phyloP scores from a whole-genome alignment of 345 rosid genomes.

The Bruguiera parviflora region DNA sequence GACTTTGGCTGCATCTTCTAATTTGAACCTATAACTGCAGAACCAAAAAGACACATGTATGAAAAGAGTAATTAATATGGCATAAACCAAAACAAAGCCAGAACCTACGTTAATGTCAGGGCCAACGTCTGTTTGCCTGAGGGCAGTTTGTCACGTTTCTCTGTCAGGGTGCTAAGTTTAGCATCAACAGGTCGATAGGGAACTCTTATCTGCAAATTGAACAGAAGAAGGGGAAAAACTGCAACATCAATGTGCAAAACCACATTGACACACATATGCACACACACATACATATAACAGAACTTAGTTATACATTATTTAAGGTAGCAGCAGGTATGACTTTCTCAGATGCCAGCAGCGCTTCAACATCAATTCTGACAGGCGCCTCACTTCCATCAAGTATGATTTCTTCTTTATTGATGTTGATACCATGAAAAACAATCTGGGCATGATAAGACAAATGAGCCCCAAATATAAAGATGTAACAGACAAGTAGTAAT shows the following conservation, averaged over 20 bases:
- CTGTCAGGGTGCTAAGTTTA: conserved; percentile 65
- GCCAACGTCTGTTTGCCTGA: conserved; percentile 91
- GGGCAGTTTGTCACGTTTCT: conserved; percentile 74
- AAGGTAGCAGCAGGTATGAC: conserved; percentile 71
- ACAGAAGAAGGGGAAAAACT: background rate
- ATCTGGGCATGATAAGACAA: conserved; percentile 39
- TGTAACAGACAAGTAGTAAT: no score
- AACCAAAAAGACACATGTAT: conserved; percentile 14
- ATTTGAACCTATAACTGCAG: conserved; percentile 85
- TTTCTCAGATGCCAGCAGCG: conserved; percentile 68
- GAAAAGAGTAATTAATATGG: conserved; percentile 12
- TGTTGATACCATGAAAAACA: conserved; percentile 75
- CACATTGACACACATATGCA: background rate
- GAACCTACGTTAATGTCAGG: conserved; percentile 72
- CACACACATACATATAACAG: background rate
- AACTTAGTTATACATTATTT: conserved; percentile 55
- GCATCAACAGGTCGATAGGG: conserved; percentile 81
- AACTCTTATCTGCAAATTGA: conserved; percentile 60
- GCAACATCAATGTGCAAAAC: conserved; percentile 8
- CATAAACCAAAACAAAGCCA: conserved; percentile 7
- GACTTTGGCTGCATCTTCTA: conserved; percentile 90
- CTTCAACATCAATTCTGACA: conserved; percentile 73
- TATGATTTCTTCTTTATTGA: conserved; percentile 67
- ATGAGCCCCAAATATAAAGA: background rate
- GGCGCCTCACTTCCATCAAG: conserved; percentile 99